Evolutionary conservation across 805 yeast genomes (phyloP), one percentile per base, ranked within the genome.

Genomic region (Wickerhamomyces silvicola): DNA sequence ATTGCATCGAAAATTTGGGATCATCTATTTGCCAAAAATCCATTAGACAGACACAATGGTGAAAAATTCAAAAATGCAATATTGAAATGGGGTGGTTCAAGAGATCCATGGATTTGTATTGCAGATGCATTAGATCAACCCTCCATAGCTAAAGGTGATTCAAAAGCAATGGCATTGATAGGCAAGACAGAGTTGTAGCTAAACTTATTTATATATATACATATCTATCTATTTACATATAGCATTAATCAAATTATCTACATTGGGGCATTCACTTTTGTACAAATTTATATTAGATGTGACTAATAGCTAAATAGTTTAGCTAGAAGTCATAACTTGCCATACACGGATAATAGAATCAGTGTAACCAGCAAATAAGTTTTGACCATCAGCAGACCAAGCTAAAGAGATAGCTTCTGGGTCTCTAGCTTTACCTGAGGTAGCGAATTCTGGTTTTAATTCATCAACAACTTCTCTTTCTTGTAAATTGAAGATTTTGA

Each of bases 301-400:
- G 36, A 35, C 30, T 22, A 38, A 15, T 12, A 27, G 19, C 23
- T 24, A 22, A 19, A 17, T 15, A 22, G 41, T 30, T 44, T 49
- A 49, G 41, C 47, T 43, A 38, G 48, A 42, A 72, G 94, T 85
- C 97, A 92, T 92, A 60, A 92, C 96, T 81, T 92, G 97, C 98
- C 98, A 92, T 71, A 92, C 99, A 77, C 99, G 90, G 79, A 92
- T 90, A 66, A 83, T 78, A 78, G 85, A 85, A 74, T 92, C 99
- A 62, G 97, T 88, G 96, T 92, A 92, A 79, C 99, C 99, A 59
- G 97, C 95, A 68, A 86, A 92, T 72, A 92, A 79, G 82, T 82
- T 86, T 79, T 90, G 97, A 68, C 98, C 98, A 60, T 92, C 98
- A 70, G 95, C 90, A 59, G 97, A 88, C 99, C 99, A 92, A 68